Evolutionary conservation across 257 asterid species (phyloP), one percentile per base, ranked within the genome.

Genomic region (Petrea volubilis): DNA sequence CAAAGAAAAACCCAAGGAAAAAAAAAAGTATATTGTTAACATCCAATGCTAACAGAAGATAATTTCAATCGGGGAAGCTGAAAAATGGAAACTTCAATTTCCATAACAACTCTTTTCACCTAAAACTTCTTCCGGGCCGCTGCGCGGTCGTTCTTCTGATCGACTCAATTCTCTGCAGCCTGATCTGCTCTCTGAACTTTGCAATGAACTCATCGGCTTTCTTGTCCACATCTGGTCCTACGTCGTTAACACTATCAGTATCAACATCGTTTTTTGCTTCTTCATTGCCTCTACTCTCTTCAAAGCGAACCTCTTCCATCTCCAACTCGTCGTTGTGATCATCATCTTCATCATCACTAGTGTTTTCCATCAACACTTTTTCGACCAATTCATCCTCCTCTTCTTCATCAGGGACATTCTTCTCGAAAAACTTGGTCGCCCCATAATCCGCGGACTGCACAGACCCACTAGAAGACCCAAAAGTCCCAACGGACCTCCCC

Each of bases 191-290:
- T 31, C 96, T 73, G 69, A 94, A 91, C 21, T 91, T 94, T 0
- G 99, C 99, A 60, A 94, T 94, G 79, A 94, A 94, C 43, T 94
- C 99, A 69, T 91, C 99, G 1, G 99, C 98, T 57, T 94, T 94
- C 87, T 91, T 91, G 60, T 94, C 95, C 20, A 94, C 99, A 74
- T 94, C 98, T 6, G 83, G 97, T 0, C 94, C 96, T 0, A 51
- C 83, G 40, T 80, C 90, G 55, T 58, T 56, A 38, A 2, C 72
- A 23, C n/a, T 27, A 14, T 79, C 47, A 12, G 12, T 40, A 44
- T 44, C 18, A 12, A 5, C 18, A 14, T 40, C 77, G 9, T 17
- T 17, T 1, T 7, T 80, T 17, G 27, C 68, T 25, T 69, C 82
- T 52, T 36, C 76, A 20, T 57, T 60, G 59, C 71, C 74, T 40